Conservation (phyloP, 805 yeast genomes). For the Nakazawaea wyomingensis region DNA sequence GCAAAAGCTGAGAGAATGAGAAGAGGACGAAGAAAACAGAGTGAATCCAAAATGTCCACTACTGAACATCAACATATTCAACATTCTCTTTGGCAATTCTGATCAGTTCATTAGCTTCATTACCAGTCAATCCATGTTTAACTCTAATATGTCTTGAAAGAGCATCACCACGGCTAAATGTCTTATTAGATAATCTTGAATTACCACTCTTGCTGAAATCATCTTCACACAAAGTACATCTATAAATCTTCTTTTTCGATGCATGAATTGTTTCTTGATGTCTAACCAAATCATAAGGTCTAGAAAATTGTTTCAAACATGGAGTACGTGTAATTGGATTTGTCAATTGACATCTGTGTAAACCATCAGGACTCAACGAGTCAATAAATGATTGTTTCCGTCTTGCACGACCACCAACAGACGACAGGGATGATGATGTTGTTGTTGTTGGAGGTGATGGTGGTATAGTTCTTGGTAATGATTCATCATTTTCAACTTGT, state of each 20-base stretch:
- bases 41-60: background rate
- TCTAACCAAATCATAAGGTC: constrained; percentile 91
- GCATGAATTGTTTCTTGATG: constrained; percentile 98
- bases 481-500: background rate
- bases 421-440: background rate
- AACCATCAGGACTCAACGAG: constrained; percentile 15
- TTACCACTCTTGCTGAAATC: constrained; percentile 42
- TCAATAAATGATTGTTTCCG: background rate
- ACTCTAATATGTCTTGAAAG: constrained; percentile 89
- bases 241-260: constrained; percentile 73
- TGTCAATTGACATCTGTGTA: constrained; percentile 53
- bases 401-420: background rate
- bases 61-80: constrained; percentile 38
- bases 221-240: constrained; percentile 82
- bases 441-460: background rate
- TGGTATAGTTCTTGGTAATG: background rate
- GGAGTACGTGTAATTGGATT: constrained; percentile 58
- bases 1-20: no score
- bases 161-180: constrained; percentile 92
- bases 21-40: no score
- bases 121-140: constrained; percentile 71
- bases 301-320: constrained; percentile 77
- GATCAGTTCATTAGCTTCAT: constrained; percentile 64
- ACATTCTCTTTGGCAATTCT: constrained; percentile 75
- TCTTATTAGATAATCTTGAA: constrained; percentile 44